Conservation (phyloP, 2,329 filamentous ascomycete species). For the Gyromitra esculenta region DNA sequence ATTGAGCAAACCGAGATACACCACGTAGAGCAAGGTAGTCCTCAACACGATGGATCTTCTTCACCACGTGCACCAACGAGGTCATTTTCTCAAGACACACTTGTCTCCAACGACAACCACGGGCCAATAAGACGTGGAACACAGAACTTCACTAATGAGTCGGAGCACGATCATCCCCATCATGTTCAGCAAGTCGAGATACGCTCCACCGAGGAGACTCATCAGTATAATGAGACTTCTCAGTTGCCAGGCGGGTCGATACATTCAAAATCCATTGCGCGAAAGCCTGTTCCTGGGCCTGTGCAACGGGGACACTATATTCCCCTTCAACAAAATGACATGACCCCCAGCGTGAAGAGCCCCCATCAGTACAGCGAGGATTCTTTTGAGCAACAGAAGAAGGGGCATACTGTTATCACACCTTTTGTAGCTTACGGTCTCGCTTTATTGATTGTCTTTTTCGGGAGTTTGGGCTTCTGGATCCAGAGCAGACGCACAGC, state of each 20-base stretch:
- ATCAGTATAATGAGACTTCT: too few relatives aligned
- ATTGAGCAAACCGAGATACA: slow-evolving; percentile 7
- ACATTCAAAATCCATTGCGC: background rate
- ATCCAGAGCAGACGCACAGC: slow-evolving; percentile 37
- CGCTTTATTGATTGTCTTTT: slow-evolving; percentile 38
- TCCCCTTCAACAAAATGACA: slow-evolving; percentile 11
- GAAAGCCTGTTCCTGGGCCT: slow-evolving; percentile 16
- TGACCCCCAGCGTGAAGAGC: background rate
- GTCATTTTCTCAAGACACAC: background rate
- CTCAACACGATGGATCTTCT: background rate
- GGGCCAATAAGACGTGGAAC: background rate
- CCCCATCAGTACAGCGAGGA: background rate
- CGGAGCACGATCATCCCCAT: too few relatives aligned
- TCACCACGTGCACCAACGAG: background rate
- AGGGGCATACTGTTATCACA: background rate
- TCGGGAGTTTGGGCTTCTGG: slow-evolving; percentile 46
- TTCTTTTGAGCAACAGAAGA: background rate
- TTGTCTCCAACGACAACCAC: background rate
- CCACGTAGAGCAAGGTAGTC: background rate
- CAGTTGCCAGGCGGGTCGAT: too few relatives aligned
- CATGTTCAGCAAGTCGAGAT: too few relatives aligned
- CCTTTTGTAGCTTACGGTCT: slow-evolving; percentile 40
- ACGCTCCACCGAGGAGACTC: too few relatives aligned
- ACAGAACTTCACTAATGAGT: too few relatives aligned
- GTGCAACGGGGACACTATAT: slow-evolving; percentile 2